Conservation (phyloP, 2,329 filamentous ascomycete species). For the Xylariaceae sp. region DNA sequence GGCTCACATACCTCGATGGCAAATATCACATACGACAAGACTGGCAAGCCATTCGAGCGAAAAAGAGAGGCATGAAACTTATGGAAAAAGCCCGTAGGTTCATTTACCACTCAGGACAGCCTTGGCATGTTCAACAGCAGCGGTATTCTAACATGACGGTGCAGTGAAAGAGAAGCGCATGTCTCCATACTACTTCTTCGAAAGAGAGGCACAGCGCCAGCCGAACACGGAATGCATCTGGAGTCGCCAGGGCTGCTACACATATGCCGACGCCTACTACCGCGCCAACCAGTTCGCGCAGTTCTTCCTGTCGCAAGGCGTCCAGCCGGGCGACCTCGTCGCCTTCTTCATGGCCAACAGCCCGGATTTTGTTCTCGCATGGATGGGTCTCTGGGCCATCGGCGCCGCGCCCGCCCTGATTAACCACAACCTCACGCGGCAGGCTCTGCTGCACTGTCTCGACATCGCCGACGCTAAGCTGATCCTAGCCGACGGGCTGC, state of each 20-base stretch:
- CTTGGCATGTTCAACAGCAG: no score
- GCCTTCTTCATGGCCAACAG: conserved; percentile 65
- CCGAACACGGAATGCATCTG: conserved; percentile 59
- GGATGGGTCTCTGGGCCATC: conserved; percentile 61
- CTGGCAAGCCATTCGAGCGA: conserved; percentile 39
- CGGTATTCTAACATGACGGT: no score
- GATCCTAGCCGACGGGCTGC: conserved; percentile 55
- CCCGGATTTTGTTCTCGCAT: conserved; percentile 62
- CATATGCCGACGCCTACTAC: conserved; percentile 52
- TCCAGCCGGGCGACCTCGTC: conserved; percentile 57
- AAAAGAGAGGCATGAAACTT: conserved; percentile 38
- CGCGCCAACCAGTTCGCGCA: conserved; percentile 57
- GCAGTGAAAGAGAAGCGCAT: conserved; percentile 46
- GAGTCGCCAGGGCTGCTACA: conserved; percentile 59
- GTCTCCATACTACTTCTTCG: conserved; percentile 65
- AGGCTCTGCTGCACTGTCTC: conserved; percentile 63
- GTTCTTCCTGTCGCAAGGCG: conserved; percentile 55
- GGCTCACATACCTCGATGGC: conserved; percentile 60
- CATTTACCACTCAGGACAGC: not conserved
- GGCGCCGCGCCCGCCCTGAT: conserved; percentile 67
- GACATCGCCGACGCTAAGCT: conserved; percentile 51
- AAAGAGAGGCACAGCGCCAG: conserved; percentile 47
- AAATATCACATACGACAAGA: conserved; percentile 66
- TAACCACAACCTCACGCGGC: conserved; percentile 63
- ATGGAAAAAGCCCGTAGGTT: conserved; percentile 45